Evolutionary conservation across 2,329 filamentous ascomycete genomes (phyloP).

Genomic region (Bisporella sp.): DNA sequence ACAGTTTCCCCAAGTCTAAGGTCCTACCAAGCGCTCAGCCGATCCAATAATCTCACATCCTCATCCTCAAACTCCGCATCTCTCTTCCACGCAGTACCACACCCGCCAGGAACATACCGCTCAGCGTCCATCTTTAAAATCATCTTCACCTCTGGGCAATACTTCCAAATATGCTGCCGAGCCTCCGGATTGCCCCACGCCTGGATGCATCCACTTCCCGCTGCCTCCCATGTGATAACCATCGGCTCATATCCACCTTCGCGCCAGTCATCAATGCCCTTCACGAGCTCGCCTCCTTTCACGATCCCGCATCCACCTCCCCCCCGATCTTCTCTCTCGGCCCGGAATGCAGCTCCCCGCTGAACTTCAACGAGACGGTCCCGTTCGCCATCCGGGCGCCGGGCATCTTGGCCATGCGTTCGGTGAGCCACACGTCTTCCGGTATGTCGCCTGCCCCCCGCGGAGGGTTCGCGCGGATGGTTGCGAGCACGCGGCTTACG

Average conservation of each 20-base stretch:
- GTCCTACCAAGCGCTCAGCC: no score
- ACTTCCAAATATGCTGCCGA: background rate
- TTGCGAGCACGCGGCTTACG: background rate
- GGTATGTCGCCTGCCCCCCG: background rate
- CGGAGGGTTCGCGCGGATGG: background rate
- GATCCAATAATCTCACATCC: no score
- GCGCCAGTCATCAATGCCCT: background rate
- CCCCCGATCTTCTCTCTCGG: background rate
- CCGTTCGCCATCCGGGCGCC: background rate
- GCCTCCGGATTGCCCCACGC: background rate
- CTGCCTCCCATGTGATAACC: background rate
- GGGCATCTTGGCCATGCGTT: background rate
- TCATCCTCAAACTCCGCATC: background rate
- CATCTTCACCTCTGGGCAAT: background rate
- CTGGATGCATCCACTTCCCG: background rate
- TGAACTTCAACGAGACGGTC: background rate
- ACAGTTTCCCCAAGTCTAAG: no score
- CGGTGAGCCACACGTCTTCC: background rate
- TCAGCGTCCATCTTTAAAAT: background rate
- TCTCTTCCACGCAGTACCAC: background rate
- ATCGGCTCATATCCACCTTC: background rate
- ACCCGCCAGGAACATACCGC: background rate
- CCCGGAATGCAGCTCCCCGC: background rate
- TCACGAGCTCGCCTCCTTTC: background rate
- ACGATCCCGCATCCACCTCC: constrained; percentile 8